These are phyloP conservation scores for Saccharomycopsis vini DNA, from an alignment of 805 yeast genomes.

Conservation along the genomic window DNA sequence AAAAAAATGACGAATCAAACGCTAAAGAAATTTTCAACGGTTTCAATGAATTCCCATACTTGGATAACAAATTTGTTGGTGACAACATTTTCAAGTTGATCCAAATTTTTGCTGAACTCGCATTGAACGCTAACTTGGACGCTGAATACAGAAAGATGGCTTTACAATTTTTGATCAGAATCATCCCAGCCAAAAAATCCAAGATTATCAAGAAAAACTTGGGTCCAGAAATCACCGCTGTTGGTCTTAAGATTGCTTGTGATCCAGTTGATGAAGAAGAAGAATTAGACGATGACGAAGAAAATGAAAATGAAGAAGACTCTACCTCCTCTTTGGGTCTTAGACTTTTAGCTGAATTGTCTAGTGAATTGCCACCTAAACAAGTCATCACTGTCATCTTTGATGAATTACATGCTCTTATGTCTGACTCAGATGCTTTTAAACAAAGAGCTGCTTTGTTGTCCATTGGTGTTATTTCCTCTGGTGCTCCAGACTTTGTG, in stretches of 20 bases:
- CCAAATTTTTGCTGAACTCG: slow-evolving; percentile 66
- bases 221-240: slow-evolving; percentile 69
- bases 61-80: slow-evolving; percentile 74
- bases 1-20: slow-evolving; percentile 59
- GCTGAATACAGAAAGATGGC: slow-evolving; percentile 80
- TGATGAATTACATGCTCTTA: slow-evolving; percentile 48
- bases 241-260: slow-evolving; percentile 68
- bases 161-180: slow-evolving; percentile 72
- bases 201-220: slow-evolving; percentile 72
- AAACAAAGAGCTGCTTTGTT: slow-evolving; percentile 84
- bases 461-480: slow-evolving; percentile 71
- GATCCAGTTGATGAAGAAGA: slow-evolving; percentile 75
- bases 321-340: slow-evolving; percentile 71
- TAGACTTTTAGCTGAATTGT: slow-evolving; percentile 67
- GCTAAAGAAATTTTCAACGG: slow-evolving; percentile 75
- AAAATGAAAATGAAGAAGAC: slow-evolving; percentile 88
- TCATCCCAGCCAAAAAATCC: slow-evolving; percentile 70
- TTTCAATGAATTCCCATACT: slow-evolving; percentile 66
- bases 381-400: slow-evolving; percentile 81
- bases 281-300: slow-evolving; percentile 76
- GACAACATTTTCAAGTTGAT: slow-evolving; percentile 61
- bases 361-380: slow-evolving; percentile 83
- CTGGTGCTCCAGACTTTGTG: slow-evolving; percentile 92
- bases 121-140: slow-evolving; percentile 48
- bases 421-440: slow-evolving; percentile 54